Conservation (phyloP, 2,329 filamentous ascomycete species). For the Colletotrichum filicis region DNA sequence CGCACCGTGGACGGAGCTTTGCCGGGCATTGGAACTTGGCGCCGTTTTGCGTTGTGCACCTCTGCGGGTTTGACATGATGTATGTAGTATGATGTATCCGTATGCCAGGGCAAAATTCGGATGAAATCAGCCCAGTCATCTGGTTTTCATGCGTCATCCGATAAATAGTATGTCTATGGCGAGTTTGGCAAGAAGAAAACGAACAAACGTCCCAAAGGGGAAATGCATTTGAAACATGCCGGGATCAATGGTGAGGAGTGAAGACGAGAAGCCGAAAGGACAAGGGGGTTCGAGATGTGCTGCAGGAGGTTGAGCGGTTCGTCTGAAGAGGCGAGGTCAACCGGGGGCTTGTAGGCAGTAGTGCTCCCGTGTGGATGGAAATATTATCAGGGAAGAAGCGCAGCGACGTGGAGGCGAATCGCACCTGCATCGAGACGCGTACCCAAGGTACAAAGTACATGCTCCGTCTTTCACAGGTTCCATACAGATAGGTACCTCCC, state of each 20-base stretch:
- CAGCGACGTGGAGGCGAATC: neutral
- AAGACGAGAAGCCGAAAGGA: neutral
- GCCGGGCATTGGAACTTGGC: neutral
- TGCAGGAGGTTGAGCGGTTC: slow-evolving; percentile 2
- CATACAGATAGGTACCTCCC: too few relatives aligned
- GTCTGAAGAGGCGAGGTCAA: slow-evolving; percentile 14
- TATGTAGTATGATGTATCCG: neutral
- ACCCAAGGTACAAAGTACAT: too few relatives aligned
- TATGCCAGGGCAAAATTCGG: neutral
- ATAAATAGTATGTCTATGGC: neutral
- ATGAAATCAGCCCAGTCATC: neutral
- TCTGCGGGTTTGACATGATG: neutral
- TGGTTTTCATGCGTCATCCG: neutral
- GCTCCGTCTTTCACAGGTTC: too few relatives aligned
- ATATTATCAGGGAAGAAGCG: neutral
- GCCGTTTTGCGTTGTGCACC: neutral
- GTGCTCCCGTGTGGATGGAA: slow-evolving; percentile 4
- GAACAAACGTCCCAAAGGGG: neutral
- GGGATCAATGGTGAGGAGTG: slow-evolving; percentile 1
- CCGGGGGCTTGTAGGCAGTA: neutral
- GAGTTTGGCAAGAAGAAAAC: neutral
- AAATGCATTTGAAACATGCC: slow-evolving; percentile 9
- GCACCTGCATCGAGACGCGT: neutral
- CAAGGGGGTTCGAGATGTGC: neutral
- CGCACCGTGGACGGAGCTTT: neutral